Percentiles rank a stretch among this genome's conserved stretches.
These are phyloP conservation scores for Aspergillus pseudoterreus DNA, from an alignment of 2,329 filamentous ascomycete genomes.

Conservation along the genomic window DNA sequence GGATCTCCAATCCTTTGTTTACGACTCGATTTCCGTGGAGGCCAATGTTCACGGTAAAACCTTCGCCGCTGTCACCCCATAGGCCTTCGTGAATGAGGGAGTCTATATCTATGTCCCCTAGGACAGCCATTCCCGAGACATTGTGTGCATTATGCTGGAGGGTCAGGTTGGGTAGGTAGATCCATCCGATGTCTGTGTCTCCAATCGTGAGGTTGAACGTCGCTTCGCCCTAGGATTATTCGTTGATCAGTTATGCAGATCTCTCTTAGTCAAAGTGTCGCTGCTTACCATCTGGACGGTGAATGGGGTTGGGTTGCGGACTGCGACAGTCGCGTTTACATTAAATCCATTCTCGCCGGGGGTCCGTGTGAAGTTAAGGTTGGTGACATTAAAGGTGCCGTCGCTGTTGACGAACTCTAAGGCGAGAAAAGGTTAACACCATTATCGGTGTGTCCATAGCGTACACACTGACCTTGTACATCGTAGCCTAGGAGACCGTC, in stretches of 20 bases:
- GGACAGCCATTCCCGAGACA: slow-evolving; percentile 9
- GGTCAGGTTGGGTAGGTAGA: slow-evolving; percentile 20
- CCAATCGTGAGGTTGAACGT: slow-evolving; percentile 23
- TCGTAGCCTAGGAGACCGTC: slow-evolving; percentile 15
- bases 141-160: slow-evolving; percentile 10
- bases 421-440: neutral
- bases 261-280: neutral
- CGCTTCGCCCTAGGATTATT: slow-evolving; percentile 15
- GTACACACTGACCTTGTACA: slow-evolving; percentile 15
- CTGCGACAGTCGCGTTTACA: slow-evolving; percentile 22
- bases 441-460: neutral
- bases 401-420: slow-evolving; percentile 20
- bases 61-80: slow-evolving; percentile 8
- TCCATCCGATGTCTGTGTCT: slow-evolving; percentile 16
- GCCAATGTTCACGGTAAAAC: slow-evolving; percentile 18
- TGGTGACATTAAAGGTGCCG: slow-evolving; percentile 22
- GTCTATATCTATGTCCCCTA: slow-evolving; percentile 16
- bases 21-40: slow-evolving; percentile 21
- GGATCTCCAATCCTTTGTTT: slow-evolving; percentile 24
- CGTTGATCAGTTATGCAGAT: neutral
- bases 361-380: slow-evolving; percentile 13
- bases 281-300: slow-evolving; percentile 20
- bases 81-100: slow-evolving; percentile 20
- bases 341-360: slow-evolving; percentile 19
- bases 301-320: slow-evolving; percentile 19